Conservation (phyloP, 371 early-diverging fungal genomes). For the Conidiobolus incongruus region DNA sequence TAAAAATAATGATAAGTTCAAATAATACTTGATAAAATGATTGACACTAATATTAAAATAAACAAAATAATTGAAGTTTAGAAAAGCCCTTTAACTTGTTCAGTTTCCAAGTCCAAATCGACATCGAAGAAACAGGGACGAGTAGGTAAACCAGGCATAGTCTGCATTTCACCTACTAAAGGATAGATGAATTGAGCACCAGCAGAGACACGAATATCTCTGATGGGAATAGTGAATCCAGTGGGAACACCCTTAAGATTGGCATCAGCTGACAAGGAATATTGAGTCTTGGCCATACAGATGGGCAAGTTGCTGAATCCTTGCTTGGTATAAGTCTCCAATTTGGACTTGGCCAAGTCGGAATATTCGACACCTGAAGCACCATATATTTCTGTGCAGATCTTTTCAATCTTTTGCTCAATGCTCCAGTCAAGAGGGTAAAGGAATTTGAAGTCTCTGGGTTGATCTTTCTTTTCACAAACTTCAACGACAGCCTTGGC, state of each 20-base stretch:
- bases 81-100: conserved; percentile 67
- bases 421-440: conserved; percentile 56
- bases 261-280: conserved; percentile 75
- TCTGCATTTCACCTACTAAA: conserved; percentile 84
- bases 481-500: conserved; percentile 64
- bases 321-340: conserved; percentile 48
- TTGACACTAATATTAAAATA: not conserved
- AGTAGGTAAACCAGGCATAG: conserved; percentile 95
- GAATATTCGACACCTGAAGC: conserved; percentile 70
- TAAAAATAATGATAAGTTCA: not conserved
- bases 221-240: conserved; percentile 79
- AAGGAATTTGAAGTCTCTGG: conserved; percentile 49
- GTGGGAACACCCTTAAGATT: conserved; percentile 78
- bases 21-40: not conserved
- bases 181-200: conserved; percentile 97
- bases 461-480: conserved; percentile 37
- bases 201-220: conserved; percentile 82
- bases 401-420: conserved; percentile 70
- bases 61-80: conserved; percentile 18
- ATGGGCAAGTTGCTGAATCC: conserved; percentile 74
- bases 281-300: conserved; percentile 97
- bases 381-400: conserved; percentile 82
- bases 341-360: conserved; percentile 57
- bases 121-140: conserved; percentile 94
- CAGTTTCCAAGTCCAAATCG: conserved; percentile 70